These are phyloP conservation scores for Mallotus repandus DNA, from an alignment of 441 rosid species.

Conservation along the genomic window DNA sequence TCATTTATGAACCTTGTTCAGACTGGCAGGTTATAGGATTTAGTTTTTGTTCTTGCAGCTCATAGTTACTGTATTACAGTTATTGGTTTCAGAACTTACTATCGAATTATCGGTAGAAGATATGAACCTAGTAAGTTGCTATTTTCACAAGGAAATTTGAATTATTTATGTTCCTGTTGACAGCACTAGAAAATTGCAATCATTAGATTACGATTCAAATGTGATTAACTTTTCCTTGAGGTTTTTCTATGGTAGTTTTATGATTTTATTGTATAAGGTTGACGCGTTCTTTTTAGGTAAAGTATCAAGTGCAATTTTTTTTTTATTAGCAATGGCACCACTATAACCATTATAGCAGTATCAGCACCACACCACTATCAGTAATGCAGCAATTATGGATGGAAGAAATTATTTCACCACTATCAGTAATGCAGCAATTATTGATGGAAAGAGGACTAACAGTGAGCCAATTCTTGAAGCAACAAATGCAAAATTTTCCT, in stretches of 20 bases:
- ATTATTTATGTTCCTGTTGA: background rate
- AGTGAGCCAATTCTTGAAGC: too few relatives aligned
- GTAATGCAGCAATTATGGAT: background rate
- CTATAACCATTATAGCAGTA: background rate
- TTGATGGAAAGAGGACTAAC: too few relatives aligned
- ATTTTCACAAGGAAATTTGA: background rate
- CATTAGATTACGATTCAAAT: background rate
- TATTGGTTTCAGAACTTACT: background rate
- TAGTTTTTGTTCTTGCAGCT: background rate
- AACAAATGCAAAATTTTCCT: background rate
- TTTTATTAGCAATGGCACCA: background rate
- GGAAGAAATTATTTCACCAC: background rate
- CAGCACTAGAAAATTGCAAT: background rate
- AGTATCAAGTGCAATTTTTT: too few relatives aligned
- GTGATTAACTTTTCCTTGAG: background rate
- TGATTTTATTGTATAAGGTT: background rate
- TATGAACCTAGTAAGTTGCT: background rate
- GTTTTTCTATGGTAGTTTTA: background rate
- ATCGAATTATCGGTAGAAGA: background rate
- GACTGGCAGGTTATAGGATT: background rate
- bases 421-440: too few relatives aligned
- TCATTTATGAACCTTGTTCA: background rate
- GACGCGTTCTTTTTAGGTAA: background rate
- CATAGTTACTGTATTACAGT: background rate
- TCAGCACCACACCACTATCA: background rate